Conservation (phyloP, 768 basidiomycete species). For the Amanita thiersii region DNA sequence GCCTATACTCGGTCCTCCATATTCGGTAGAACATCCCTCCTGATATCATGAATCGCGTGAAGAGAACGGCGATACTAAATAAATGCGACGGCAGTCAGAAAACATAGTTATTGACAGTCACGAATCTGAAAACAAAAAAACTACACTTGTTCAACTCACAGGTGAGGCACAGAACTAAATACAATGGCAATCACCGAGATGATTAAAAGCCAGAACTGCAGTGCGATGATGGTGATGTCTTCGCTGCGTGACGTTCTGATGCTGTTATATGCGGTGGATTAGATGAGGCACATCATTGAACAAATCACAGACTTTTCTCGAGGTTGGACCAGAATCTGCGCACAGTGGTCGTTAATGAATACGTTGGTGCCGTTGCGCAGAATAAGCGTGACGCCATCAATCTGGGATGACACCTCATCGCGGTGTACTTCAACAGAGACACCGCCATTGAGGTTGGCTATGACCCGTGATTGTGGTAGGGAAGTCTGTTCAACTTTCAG, state of each 20-base stretch:
- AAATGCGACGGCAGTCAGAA: too few relatives aligned
- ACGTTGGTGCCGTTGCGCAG: constrained; percentile 12
- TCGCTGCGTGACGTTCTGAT: constrained; percentile 36
- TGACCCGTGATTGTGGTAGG: constrained; percentile 6
- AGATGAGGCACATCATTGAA: background rate
- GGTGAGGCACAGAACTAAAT: constrained; percentile 46
- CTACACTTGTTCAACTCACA: constrained; percentile 33
- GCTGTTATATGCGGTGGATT: constrained; percentile 24
- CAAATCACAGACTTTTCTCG: constrained; percentile 29
- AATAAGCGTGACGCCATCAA: constrained; percentile 20
- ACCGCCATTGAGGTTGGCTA: constrained; percentile 12
- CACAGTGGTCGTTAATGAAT: constrained; percentile 29
- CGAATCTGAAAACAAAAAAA: background rate
- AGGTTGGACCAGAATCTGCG: constrained; percentile 36
- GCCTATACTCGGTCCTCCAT: constrained; percentile 33
- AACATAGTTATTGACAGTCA: too few relatives aligned
- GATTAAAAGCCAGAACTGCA: constrained; percentile 48
- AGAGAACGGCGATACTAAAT: constrained; percentile 41
- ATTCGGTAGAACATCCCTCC: constrained; percentile 44
- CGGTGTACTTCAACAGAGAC: constrained; percentile 12
- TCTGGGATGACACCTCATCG: too few relatives aligned
- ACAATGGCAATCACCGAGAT: constrained; percentile 42
- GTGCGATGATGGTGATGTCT: constrained; percentile 35
- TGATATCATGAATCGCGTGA: constrained; percentile 36
- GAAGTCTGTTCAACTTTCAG: too few relatives aligned